Evolutionary conservation across 495 filamentous ascomycete species (phyloP).

Genomic region (Penicillium parvum): DNA sequence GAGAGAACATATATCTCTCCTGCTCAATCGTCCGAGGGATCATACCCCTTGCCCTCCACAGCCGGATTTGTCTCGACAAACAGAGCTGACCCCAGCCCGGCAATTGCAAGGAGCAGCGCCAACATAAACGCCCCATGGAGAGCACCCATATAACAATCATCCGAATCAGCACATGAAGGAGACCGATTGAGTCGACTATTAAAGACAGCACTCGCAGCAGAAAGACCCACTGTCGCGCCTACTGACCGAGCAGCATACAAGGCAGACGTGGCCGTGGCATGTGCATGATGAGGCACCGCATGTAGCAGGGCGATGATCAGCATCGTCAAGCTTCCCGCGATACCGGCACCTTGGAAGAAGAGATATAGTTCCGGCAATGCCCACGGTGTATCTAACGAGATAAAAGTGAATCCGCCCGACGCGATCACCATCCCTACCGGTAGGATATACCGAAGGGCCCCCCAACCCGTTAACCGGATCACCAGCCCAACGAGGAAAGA

Average conservation of each 20-base stretch:
- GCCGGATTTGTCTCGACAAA: background rate
- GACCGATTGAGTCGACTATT: constrained; percentile 1
- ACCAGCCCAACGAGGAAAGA: constrained; percentile 12
- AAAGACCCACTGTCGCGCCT: constrained; percentile 10
- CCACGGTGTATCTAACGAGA: constrained; percentile 2
- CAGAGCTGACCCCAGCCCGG: constrained; percentile 1
- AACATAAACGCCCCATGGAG: constrained; percentile 6
- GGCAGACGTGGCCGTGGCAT: constrained; percentile 15
- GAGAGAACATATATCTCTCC: too few relatives aligned
- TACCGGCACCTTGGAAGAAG: constrained; percentile 10
- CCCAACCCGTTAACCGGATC: constrained; percentile 10
- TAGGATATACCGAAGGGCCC: constrained; percentile 4
- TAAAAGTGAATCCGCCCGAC: constrained; percentile 1
- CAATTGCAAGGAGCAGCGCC: constrained; percentile 1
- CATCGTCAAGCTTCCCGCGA: constrained; percentile 11
- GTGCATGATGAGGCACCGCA: constrained; percentile 9
- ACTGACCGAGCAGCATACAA: constrained; percentile 15
- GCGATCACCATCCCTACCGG: constrained; percentile 3
- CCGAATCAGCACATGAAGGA: background rate
- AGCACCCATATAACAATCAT: constrained; percentile 9
- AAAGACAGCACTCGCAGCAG: constrained; percentile 9
- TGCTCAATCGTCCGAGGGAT: too few relatives aligned
- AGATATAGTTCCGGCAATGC: constrained; percentile 10
- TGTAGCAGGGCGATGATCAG: constrained; percentile 11
- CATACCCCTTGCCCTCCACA: background rate